A percentile compares a stretch with the other conserved stretches of the same genome.
phyloP scores from a whole-genome alignment of 306 rosid species.

The Inga oerstediana region DNA sequence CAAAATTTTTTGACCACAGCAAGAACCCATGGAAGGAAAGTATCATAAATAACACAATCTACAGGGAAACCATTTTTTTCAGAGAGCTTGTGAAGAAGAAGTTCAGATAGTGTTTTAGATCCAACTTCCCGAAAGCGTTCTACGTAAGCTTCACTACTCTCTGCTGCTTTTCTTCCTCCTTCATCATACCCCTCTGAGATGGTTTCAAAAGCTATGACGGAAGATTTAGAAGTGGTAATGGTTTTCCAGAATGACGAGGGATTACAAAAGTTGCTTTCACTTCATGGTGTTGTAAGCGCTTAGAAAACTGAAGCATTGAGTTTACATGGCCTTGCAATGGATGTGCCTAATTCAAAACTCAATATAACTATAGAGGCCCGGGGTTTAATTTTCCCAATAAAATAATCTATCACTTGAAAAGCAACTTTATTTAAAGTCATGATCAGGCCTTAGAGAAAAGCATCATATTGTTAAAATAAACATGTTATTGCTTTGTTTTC shows the following conservation, averaged over 20 bases:
- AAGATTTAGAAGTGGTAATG: neutral
- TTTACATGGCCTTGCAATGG: conserved; percentile 43
- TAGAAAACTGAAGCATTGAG: conserved; percentile 40
- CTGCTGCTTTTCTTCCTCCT: neutral
- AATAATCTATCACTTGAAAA: too few species aligned
- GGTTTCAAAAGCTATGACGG: conserved; percentile 25
- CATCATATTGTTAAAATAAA: too few species aligned
- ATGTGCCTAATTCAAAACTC: neutral
- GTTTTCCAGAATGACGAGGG: conserved; percentile 8
- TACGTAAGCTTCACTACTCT: conserved; percentile 3
- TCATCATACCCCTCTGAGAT: conserved; percentile 41
- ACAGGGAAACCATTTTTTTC: neutral
- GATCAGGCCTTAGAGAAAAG: too few species aligned
- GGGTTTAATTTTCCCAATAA: too few species aligned
- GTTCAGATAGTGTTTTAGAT: neutral
- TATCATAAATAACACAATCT: conserved; percentile 34
- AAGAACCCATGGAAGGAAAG: conserved; percentile 39
- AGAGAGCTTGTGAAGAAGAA: conserved; percentile 14
- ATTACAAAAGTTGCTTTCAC: conserved; percentile 31
- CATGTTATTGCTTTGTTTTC: too few species aligned
- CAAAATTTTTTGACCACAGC: conserved; percentile 37
- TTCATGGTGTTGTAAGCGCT: conserved; percentile 26
- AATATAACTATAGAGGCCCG: too few species aligned
- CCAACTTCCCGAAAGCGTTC: conserved; percentile 24
- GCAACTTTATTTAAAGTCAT: too few species aligned